phyloP scores from a whole-genome alignment of 192 early-diverging fungal species.

The Entomortierella beljakovae region DNA sequence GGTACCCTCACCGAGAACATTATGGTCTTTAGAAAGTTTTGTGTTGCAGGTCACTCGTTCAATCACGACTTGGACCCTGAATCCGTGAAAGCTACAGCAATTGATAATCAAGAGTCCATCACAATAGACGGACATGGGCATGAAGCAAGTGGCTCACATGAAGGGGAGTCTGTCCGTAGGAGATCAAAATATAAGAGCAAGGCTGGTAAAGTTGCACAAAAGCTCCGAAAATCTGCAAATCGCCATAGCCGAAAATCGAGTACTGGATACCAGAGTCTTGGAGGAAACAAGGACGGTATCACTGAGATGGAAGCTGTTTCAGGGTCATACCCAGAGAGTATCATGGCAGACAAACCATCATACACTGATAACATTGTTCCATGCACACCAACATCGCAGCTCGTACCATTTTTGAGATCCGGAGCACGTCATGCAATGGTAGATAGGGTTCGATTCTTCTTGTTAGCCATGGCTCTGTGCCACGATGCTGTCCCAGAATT shows the following conservation, averaged over 20 bases:
- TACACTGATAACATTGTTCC: constrained; percentile 47
- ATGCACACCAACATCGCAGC: constrained; percentile 51
- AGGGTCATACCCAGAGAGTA: constrained; percentile 25
- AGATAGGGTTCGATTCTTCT: constrained; percentile 70
- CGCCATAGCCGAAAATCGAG: constrained; percentile 18
- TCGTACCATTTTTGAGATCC: constrained; percentile 37
- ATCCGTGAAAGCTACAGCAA: constrained; percentile 26
- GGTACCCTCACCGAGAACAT: constrained; percentile 91
- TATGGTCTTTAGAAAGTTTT: constrained; percentile 81
- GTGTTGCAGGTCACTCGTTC: constrained; percentile 69
- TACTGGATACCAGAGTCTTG: constrained; percentile 41
- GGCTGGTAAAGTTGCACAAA: constrained; percentile 39
- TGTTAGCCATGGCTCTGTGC: constrained; percentile 82
- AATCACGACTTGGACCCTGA: constrained; percentile 72
- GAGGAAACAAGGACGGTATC: constrained; percentile 3
- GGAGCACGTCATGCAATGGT: constrained; percentile 54
- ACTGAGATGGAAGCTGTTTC: constrained; percentile 23
- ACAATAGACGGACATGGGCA: constrained; percentile 2
- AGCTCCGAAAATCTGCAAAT: constrained; percentile 22
- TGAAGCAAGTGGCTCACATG: not conserved
- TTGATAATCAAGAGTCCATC: constrained; percentile 12
- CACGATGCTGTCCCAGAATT: constrained; percentile 85
- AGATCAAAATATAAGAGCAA: constrained; percentile 39
- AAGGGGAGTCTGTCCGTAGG: constrained; percentile 6
- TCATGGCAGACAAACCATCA: constrained; percentile 37